Evolutionary conservation across 1,284 basidiomycete species (phyloP), one percentile per base, ranked within the genome.

Genomic region (Moesziomyces antarcticus): DNA sequence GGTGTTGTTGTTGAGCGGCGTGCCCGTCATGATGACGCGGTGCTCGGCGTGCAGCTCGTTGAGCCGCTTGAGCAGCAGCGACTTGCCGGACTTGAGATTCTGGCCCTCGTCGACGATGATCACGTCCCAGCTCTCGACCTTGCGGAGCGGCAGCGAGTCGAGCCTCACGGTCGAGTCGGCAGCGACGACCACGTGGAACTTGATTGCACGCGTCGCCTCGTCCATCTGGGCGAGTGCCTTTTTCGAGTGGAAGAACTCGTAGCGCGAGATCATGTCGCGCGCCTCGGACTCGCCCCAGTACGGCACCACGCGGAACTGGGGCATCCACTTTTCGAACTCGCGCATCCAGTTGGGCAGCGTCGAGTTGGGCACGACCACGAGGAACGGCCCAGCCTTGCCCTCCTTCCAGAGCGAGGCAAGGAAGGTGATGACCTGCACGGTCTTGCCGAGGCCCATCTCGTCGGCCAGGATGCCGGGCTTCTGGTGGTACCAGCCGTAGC

Each of bases 1-100:
- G 40, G 98, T 91, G 80, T 97, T 98, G 86, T 98, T 98, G 84
- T 99, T 97, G 54, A 99, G 85, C 2, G 96, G 96, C 1, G 97
- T 98, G 88, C 94, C 81, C 18, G 95, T 97, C 88, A 98, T 91
- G 55, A 98, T 90, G 45, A 98, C 87, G 20, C 93, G 90, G 81
- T 97, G 93, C 3, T 89, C 86, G 35, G 88, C 89, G 35, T 90
- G 91, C 56, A 98, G 86, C 68, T 92, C 91, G 55, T 91, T 91
- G 58, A 98, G 86, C 78, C 87, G 90, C 87, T 95, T 97, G 24
- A 98, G 88, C 54, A 94, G 84, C 72, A 90, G 92, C 11, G 85
- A 87, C 69, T 95, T 92, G 71, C 85, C 85, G 7, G 75, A 74
- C 67, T 86, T 86, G 45, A 86, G 76, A 1, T 93, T 87, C 84